Percentiles rank a stretch among this genome's conserved stretches.
phyloP scores from a whole-genome alignment of 441 rosid species.

The Pelargonium citronellum region DNA sequence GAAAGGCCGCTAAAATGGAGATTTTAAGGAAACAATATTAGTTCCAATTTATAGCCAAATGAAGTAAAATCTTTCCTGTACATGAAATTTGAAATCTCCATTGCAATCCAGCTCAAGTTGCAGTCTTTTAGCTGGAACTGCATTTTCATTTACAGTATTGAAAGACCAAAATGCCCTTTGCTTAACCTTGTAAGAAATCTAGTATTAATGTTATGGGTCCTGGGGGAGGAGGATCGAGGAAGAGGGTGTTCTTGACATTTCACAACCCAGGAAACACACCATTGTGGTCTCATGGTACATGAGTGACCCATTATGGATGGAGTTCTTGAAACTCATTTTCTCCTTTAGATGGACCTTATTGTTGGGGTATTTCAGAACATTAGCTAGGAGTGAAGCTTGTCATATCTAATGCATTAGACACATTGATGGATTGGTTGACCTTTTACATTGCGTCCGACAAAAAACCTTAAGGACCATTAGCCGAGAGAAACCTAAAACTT shows the following conservation, averaged over 20 bases:
- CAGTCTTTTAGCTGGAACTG: neutral
- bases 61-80: too few species aligned
- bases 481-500: too few species aligned
- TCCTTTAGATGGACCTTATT: neutral
- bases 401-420: too few species aligned
- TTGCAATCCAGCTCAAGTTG: conserved; percentile 1
- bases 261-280: neutral
- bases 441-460: too few species aligned
- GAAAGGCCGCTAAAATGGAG: neutral
- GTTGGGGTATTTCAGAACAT: neutral
- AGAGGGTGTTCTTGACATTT: neutral
- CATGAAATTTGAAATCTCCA: neutral
- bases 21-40: neutral
- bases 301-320: neutral
- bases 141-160: neutral
- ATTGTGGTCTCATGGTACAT: conserved; percentile 4
- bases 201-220: too few species aligned
- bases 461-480: too few species aligned
- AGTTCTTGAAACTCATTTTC: neutral
- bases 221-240: neutral
- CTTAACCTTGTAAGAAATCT: neutral
- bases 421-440: neutral
- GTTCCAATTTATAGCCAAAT: too few species aligned
- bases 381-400: neutral
- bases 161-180: neutral